phyloP scores from a whole-genome alignment of 2,329 filamentous ascomycete genomes.

The Talaromyces marneffei region DNA sequence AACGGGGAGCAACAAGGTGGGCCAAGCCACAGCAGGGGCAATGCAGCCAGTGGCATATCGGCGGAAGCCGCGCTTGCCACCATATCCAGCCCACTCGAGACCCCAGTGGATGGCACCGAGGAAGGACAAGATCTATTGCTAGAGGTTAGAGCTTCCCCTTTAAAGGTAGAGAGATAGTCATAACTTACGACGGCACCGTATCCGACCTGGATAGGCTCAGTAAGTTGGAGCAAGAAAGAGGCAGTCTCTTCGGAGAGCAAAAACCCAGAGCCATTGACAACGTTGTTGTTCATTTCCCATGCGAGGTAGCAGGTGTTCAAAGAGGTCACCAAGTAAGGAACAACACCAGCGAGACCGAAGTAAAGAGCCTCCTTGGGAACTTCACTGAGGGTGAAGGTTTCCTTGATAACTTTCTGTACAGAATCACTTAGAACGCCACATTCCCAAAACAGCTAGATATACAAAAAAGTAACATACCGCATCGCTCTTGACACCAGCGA shows the following conservation, averaged over 20 bases:
- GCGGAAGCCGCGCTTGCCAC: constrained; percentile 63
- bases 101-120: constrained; percentile 93
- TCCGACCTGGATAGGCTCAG: constrained; percentile 84
- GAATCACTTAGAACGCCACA: neutral
- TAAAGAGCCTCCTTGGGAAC: constrained; percentile 64
- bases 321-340: constrained; percentile 83
- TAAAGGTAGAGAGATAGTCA: neutral
- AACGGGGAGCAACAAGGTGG: constrained; percentile 74
- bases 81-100: constrained; percentile 70
- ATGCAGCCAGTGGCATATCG: constrained; percentile 80
- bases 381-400: constrained; percentile 59
- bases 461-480: constrained; percentile 48
- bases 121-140: constrained; percentile 74
- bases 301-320: constrained; percentile 74
- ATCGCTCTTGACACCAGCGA: constrained; percentile 49
- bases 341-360: constrained; percentile 68
- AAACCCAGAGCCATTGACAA: constrained; percentile 55
- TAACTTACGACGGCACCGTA: constrained; percentile 73
- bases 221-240: constrained; percentile 61
- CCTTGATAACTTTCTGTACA: constrained; percentile 57
- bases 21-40: constrained; percentile 79
- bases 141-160: neutral
- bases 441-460: neutral
- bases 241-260: constrained; percentile 67
- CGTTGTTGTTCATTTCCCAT: constrained; percentile 70